phyloP scores from a whole-genome alignment of 106 monocot species.

The Phalaenopsis equestris region DNA sequence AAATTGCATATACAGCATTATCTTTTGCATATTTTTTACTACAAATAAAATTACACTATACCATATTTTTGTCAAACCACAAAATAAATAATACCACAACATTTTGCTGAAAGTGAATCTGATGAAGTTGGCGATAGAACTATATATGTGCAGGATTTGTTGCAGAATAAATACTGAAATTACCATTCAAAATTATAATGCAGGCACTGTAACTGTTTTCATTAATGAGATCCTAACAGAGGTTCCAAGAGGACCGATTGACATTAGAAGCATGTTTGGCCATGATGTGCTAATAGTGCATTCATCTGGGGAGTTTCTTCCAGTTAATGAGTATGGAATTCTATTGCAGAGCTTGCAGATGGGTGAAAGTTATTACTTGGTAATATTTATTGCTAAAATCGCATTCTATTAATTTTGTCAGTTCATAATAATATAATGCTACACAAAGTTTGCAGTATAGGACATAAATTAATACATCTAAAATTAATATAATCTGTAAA shows the following conservation, averaged over 20 bases:
- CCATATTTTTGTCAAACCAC: no score
- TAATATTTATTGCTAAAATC: slow-evolving; percentile 12
- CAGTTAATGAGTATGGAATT: slow-evolving; percentile 62
- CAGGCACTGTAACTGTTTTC: slow-evolving; percentile 71
- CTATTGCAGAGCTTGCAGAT: slow-evolving; percentile 70
- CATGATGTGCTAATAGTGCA: slow-evolving; percentile 64
- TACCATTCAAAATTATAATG: background rate
- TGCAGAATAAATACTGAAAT: background rate
- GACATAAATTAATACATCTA: no score
- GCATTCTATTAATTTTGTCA: background rate
- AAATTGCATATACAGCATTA: no score
- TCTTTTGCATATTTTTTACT: no score
- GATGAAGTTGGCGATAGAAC: background rate
- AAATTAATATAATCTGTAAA: no score
- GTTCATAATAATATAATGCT: no score
- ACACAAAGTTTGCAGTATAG: no score
- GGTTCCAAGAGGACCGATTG: slow-evolving; percentile 68
- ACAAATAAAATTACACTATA: no score
- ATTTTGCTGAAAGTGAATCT: background rate
- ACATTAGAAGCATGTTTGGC: slow-evolving; percentile 65
- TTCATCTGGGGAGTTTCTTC: slow-evolving; percentile 72
- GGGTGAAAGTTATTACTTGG: slow-evolving; percentile 92
- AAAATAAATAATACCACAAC: no score
- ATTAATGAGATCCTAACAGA: slow-evolving; percentile 80
- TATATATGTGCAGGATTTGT: background rate